phyloP scores from a whole-genome alignment of 2,329 filamentous ascomycete species.

The Drechslerella stenobrocha region DNA sequence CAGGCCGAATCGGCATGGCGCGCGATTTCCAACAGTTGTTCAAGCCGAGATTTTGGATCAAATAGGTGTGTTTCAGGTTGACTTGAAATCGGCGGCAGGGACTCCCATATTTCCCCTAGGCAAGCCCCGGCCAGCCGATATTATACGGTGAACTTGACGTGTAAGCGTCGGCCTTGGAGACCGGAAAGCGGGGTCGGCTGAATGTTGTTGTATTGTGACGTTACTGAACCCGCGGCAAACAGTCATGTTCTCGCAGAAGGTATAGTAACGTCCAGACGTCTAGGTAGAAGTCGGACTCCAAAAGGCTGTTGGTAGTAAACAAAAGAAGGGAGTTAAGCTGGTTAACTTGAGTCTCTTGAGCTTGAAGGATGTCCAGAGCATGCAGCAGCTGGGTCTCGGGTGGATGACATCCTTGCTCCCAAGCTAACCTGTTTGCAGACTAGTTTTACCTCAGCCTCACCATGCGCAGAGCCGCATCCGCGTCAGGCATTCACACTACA shows the following conservation, averaged over 20 bases:
- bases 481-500: too few relatives aligned
- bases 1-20: slow-evolving; percentile 53
- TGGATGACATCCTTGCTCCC: not conserved
- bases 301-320: slow-evolving; percentile 8
- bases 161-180: slow-evolving; percentile 6
- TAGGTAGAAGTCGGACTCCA: not conserved
- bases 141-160: slow-evolving; percentile 4
- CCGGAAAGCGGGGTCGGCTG: slow-evolving; percentile 27
- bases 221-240: slow-evolving; percentile 17
- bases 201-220: slow-evolving; percentile 38
- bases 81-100: slow-evolving; percentile 36
- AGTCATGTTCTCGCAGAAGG: slow-evolving; percentile 41
- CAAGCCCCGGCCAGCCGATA: slow-evolving; percentile 28
- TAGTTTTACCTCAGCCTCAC: too few relatives aligned
- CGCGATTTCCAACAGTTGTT: slow-evolving; percentile 47
- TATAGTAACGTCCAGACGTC: slow-evolving; percentile 5
- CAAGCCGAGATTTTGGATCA: slow-evolving; percentile 3
- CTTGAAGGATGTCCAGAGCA: not conserved
- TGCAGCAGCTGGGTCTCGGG: not conserved
- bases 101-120: slow-evolving; percentile 44
- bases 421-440: too few relatives aligned
- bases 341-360: not conserved
- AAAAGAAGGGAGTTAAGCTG: not conserved
- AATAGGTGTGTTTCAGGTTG: slow-evolving; percentile 24
- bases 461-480: too few relatives aligned